phyloP scores from a whole-genome alignment of 2,329 filamentous ascomycete species.

The Ploettnerulaceae sp. region DNA sequence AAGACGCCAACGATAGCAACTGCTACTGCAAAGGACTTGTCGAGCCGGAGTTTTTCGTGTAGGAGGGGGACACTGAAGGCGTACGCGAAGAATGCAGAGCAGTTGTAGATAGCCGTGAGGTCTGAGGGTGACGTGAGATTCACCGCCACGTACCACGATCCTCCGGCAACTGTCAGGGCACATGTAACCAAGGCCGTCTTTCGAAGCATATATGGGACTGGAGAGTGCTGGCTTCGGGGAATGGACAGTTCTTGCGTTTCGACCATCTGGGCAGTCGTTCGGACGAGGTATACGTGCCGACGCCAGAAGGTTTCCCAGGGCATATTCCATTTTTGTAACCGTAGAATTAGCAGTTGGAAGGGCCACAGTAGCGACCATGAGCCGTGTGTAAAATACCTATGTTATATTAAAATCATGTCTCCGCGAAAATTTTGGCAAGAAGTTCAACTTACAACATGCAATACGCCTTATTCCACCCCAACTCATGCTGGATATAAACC shows the following conservation, averaged over 20 bases:
- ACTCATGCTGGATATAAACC: conserved; percentile 85
- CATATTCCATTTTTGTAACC: conserved; percentile 70
- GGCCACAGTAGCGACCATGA: conserved; percentile 93
- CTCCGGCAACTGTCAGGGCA: conserved; percentile 81
- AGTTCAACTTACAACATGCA: conserved; percentile 75
- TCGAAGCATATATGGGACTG: conserved; percentile 68
- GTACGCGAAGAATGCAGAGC: conserved; percentile 97
- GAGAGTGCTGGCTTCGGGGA: conserved; percentile 45
- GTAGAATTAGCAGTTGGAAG: conserved; percentile 71
- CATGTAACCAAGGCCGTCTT: conserved; percentile 80
- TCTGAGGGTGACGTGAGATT: conserved; percentile 90
- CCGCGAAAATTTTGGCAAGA: neutral
- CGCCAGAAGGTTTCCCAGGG: conserved; percentile 87
- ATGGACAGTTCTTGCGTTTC: conserved; percentile 71
- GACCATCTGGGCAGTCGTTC: conserved; percentile 77
- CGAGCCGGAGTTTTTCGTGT: conserved; percentile 74
- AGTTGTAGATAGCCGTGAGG: conserved; percentile 98
- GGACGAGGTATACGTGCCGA: conserved; percentile 57
- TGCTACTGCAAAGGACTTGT: conserved; percentile 81
- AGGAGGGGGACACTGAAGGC: conserved; percentile 90
- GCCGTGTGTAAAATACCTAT: conserved; percentile 80
- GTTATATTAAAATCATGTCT: too few species aligned
- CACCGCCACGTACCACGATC: conserved; percentile 94
- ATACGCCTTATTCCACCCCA: conserved; percentile 98
- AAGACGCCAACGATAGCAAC: conserved; percentile 87